These are phyloP conservation scores for Boletus sp. DNA, from an alignment of 1,284 basidiomycete species.

Conservation along the genomic window DNA sequence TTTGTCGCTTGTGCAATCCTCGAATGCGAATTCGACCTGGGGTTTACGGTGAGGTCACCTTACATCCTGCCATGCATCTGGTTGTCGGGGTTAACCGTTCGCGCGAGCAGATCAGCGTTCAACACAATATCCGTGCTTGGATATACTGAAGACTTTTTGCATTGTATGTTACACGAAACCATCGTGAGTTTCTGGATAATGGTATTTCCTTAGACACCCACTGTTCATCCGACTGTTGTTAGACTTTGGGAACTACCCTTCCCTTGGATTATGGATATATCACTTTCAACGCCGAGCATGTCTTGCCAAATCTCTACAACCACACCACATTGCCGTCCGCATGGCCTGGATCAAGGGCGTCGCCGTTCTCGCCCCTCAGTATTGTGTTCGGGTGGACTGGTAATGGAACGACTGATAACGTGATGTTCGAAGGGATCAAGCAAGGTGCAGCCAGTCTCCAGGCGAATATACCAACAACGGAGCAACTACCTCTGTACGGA, in stretches of 20 bases:
- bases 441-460: conserved; percentile 42
- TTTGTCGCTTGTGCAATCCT: conserved; percentile 32
- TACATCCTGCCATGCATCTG: not conserved
- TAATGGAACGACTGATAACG: conserved; percentile 36
- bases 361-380: conserved; percentile 46
- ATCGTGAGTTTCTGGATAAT: conserved; percentile 12
- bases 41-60: conserved; percentile 23
- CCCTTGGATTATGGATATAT: conserved; percentile 28
- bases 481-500: conserved; percentile 39
- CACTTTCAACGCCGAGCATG: conserved; percentile 58
- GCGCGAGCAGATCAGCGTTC: conserved; percentile 20
- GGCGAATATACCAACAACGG: conserved; percentile 41
- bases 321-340: conserved; percentile 44
- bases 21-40: conserved; percentile 15
- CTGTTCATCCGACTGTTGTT: not conserved
- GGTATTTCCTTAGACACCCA: not conserved
- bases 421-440: conserved; percentile 41
- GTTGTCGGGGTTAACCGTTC: not conserved
- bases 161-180: conserved; percentile 16
- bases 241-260: conserved; percentile 21
- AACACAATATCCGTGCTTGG: conserved; percentile 21
- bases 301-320: conserved; percentile 46
- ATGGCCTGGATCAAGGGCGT: conserved; percentile 47
- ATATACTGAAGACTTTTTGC: conserved; percentile 21
- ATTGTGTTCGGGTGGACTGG: conserved; percentile 48